Conservation (phyloP, 2,329 filamentous ascomycete genomes). For the Penicillium sp. region DNA sequence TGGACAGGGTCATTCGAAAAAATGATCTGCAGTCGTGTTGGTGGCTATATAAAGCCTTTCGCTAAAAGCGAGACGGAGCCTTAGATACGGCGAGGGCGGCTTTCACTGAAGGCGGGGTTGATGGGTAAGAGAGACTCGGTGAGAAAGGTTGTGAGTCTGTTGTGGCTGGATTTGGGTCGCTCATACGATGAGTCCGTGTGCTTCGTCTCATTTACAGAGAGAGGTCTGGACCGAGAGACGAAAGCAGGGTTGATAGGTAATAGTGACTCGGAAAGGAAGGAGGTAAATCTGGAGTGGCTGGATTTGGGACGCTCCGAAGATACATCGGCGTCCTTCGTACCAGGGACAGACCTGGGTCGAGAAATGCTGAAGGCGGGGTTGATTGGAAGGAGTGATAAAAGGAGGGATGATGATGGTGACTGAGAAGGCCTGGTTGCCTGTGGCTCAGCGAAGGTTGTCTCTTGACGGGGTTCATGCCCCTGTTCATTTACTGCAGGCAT, state of each 20-base stretch:
- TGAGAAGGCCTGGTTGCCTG: conserved; percentile 2
- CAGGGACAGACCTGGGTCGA: conserved; percentile 6
- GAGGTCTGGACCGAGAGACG: conserved; percentile 9
- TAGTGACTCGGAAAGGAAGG: conserved; percentile 15
- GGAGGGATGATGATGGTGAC: conserved; percentile 5
- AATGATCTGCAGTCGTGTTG: conserved; percentile 14
- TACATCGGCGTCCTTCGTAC: not conserved
- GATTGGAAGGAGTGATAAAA: conserved; percentile 14
- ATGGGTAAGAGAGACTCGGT: conserved; percentile 24
- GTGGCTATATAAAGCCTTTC: conserved; percentile 4
- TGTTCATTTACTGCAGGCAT: not conserved
- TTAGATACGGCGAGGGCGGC: not conserved
- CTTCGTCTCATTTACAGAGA: conserved; percentile 4
- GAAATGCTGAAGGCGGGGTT: conserved; percentile 7
- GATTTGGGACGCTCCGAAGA: not conserved
- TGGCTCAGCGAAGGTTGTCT: not conserved
- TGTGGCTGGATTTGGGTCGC: not conserved
- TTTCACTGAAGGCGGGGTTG: conserved; percentile 26
- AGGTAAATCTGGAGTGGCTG: not conserved
- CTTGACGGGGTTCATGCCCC: not conserved
- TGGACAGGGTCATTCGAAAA: conserved; percentile 15
- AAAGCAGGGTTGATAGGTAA: conserved; percentile 31
- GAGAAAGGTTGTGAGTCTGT: conserved; percentile 6
- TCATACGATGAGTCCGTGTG: not conserved
- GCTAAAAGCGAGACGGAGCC: not conserved